Evolutionary conservation across 2,329 filamentous ascomycete species (phyloP).

Genomic region (Aspergillus sp.): DNA sequence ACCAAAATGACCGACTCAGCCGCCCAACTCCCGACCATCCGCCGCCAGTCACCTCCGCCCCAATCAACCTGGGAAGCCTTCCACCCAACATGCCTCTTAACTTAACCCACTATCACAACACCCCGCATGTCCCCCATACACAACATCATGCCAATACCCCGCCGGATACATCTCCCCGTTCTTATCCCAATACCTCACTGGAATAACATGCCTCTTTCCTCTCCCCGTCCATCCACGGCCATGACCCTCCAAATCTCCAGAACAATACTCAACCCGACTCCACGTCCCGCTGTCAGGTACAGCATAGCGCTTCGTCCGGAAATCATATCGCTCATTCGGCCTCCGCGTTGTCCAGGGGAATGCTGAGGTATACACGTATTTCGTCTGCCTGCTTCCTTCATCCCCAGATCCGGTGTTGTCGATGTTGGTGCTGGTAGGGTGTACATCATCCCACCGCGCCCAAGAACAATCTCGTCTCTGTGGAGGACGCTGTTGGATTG

Average conservation of each 20-base stretch:
- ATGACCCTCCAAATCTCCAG: constrained; percentile 5
- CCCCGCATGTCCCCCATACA: constrained; percentile 10
- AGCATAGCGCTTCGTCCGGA: constrained; percentile 24
- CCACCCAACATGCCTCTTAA: constrained; percentile 27
- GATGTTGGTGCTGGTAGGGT: not conserved
- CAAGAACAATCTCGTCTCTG: constrained; percentile 2
- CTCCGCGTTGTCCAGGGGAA: constrained; percentile 16
- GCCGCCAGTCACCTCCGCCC: constrained; percentile 17
- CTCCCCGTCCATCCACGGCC: not conserved
- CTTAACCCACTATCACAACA: not conserved
- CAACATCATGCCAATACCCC: constrained; percentile 16
- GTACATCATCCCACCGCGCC: constrained; percentile 10
- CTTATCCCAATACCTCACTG: constrained; percentile 20
- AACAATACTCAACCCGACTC: constrained; percentile 25
- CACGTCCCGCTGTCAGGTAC: constrained; percentile 23
- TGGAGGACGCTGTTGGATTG: not conserved
- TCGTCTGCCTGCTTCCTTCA: not conserved
- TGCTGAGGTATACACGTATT: not conserved
- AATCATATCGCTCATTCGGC: constrained; percentile 23
- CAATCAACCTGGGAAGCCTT: constrained; percentile 28
- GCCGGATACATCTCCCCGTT: constrained; percentile 15
- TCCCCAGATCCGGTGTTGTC: not conserved
- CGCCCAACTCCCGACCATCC: constrained; percentile 35
- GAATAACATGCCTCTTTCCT: constrained; percentile 16
- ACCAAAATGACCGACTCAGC: constrained; percentile 29